Conservation (phyloP, 2,329 filamentous ascomycete species). For the Beauveria brongniartii region DNA sequence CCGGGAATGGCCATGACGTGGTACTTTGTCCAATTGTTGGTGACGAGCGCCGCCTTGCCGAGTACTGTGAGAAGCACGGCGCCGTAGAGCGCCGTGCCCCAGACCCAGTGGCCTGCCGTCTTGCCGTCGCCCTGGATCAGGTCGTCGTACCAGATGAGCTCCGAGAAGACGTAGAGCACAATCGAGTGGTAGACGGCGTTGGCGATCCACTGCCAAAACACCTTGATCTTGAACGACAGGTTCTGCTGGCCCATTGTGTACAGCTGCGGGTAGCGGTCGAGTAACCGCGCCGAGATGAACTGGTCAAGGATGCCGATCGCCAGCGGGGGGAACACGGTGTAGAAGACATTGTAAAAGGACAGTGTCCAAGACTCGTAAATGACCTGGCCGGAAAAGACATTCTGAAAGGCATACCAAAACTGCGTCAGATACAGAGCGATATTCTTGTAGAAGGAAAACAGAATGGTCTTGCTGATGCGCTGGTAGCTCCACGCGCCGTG, state of each 20-base stretch:
- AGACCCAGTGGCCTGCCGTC: constrained; percentile 90
- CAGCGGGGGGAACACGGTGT: constrained; percentile 87
- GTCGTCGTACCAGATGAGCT: constrained; percentile 76
- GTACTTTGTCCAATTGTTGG: constrained; percentile 98
- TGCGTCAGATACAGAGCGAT: constrained; percentile 98
- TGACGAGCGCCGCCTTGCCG: constrained; percentile 88
- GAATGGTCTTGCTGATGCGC: constrained; percentile 89
- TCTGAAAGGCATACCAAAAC: constrained; percentile 99
- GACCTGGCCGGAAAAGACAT: constrained; percentile 93
- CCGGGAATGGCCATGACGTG: constrained; percentile 92
- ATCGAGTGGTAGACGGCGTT: constrained; percentile 96
- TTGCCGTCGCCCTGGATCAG: constrained; percentile 71
- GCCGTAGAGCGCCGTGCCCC: constrained; percentile 92
- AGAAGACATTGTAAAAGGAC: constrained; percentile 99
- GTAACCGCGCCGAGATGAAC: constrained; percentile 85
- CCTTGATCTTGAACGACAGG: constrained; percentile 85
- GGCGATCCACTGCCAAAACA: constrained; percentile 85
- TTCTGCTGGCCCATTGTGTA: constrained; percentile 92
- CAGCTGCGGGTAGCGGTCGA: constrained; percentile 93
- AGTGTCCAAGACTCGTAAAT: constrained; percentile 99
- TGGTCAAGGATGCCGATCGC: constrained; percentile 96
- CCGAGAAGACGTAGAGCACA: constrained; percentile 77
- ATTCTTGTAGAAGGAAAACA: constrained; percentile 99
- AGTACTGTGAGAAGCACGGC: constrained; percentile 89
- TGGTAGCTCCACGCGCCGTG: constrained; percentile 98